Conservation (phyloP, 2,329 filamentous ascomycete genomes). For the Samsoniella hepiali region DNA sequence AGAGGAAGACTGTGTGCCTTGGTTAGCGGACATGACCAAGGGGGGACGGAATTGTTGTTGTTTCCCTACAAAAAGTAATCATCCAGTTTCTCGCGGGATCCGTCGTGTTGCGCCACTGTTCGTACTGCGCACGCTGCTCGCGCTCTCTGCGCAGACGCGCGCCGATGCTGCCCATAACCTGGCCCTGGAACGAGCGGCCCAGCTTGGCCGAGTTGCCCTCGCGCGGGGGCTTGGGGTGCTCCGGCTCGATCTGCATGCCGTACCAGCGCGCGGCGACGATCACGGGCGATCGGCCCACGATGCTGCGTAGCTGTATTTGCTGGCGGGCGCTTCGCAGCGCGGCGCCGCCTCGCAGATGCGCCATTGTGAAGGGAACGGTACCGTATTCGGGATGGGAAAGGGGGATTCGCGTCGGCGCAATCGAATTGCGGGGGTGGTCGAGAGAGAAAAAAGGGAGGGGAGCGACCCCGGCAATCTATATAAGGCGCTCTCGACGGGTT, state of each 20-base stretch:
- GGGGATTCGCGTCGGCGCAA: not conserved
- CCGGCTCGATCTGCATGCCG: conserved; percentile 36
- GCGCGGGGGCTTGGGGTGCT: conserved; percentile 30
- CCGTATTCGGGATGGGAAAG: not conserved
- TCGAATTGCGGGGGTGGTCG: not conserved
- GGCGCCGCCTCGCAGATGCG: conserved; percentile 33
- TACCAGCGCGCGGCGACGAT: conserved; percentile 29
- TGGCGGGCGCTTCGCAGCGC: conserved; percentile 28
- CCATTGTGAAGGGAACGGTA: conserved; percentile 26
- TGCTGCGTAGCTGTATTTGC: conserved; percentile 15
- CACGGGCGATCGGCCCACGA: conserved; percentile 5
- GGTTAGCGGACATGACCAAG: not conserved
- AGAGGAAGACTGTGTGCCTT: conserved; percentile 45
- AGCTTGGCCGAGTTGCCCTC: conserved; percentile 38
- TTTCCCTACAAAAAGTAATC: conserved; percentile 51
- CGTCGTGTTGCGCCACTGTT: conserved; percentile 39
- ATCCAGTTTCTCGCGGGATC: conserved; percentile 47
- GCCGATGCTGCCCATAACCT: conserved; percentile 58
- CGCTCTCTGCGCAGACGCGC: conserved; percentile 53
- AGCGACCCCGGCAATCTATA: not conserved
- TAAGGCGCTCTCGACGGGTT: not conserved
- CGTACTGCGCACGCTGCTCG: conserved; percentile 50
- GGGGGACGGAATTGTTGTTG: not conserved
- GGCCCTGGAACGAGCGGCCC: conserved; percentile 51
- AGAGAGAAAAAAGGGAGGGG: not conserved